Percentiles rank a stretch among this genome's conserved stretches.
These are phyloP conservation scores for Aeschynomene evenia DNA, from an alignment of 306 rosid species.

Conservation along the genomic window DNA sequence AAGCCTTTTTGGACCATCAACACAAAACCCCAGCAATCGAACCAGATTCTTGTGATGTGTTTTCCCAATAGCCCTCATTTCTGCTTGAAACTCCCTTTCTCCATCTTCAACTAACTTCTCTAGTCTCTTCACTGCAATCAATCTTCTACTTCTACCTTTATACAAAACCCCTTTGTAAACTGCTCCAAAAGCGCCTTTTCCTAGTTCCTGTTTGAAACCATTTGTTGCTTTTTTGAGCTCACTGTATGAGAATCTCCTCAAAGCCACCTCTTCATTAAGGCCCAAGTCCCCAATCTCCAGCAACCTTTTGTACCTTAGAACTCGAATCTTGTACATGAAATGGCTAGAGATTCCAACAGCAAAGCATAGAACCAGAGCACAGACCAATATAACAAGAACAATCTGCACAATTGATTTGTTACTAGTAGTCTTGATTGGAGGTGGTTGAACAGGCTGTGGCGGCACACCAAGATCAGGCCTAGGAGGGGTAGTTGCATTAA, in stretches of 20 bases:
- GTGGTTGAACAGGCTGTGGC: background rate
- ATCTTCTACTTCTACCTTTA: constrained; percentile 10
- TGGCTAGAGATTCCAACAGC: constrained; percentile 8
- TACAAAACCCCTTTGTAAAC: constrained; percentile 35
- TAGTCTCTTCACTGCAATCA: constrained; percentile 36
- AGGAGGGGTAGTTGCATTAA: background rate
- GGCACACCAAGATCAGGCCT: background rate
- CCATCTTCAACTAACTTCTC: constrained; percentile 17
- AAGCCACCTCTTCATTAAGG: constrained; percentile 23
- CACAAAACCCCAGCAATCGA: constrained; percentile 30
- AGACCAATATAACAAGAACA: background rate
- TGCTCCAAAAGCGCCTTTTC: constrained; percentile 41
- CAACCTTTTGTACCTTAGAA: constrained; percentile 39
- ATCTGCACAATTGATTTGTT: constrained; percentile 20
- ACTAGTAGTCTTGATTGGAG: constrained; percentile 12
- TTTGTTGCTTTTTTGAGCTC: constrained; percentile 40
- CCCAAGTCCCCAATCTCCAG: constrained; percentile 25
- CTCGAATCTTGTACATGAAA: constrained; percentile 28
- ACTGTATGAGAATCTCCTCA: constrained; percentile 34
- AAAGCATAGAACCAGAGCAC: constrained; percentile 20
- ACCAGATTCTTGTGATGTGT: constrained; percentile 30
- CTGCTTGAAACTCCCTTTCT: constrained; percentile 28
- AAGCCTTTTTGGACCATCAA: constrained; percentile 23
- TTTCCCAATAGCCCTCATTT: constrained; percentile 28
- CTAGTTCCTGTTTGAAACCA: constrained; percentile 34